Base-by-base conservation (phyloP, 2,329 filamentous ascomycete genomes). In the Chrysoporthe austroafricana region DNA sequence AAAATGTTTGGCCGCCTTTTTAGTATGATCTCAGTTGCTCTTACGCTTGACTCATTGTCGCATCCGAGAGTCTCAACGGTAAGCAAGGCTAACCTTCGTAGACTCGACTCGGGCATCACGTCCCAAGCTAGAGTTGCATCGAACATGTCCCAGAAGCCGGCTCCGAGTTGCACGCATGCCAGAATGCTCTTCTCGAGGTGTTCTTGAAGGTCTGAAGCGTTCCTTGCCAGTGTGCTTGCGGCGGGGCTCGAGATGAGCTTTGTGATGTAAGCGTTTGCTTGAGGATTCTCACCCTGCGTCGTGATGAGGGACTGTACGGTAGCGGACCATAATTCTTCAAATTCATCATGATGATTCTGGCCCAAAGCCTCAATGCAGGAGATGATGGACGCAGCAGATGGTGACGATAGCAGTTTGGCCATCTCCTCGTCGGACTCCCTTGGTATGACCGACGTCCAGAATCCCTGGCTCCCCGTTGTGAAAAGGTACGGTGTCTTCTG, bases 371-470 rank as follows among this genome's bases (percentile, higher is more conserved):
- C 85, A 0, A 97, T 80, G 13, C 89, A 87, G 0, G 89, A 86
- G 8, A 94, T 80, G 0, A 97, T 77, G 62, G 90, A 85, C 1
- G 85, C 78, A 0, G 88, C 86, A 1, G 93, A 94, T 0, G 91
- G 87, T 0, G 92, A 94, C 1, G 85, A 78, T 2, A 94, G 78
- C 18, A 96, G 79, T 1, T 81, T 78, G 0, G 85, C 80, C 16
- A 91, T 80, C 69, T 89, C 81, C 1, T 86, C 79, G 26, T 82
- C 77, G 4, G 91, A 78, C 54, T 91, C 87, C 0, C 72, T 71
- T 1, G 77, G 76, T 2, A 89, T 77, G 18, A 84, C 77, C 0
- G 79, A 73, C 4, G 82, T 77, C 14, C 89, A 77, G 1, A 77
- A 73, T 7, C 73, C 63, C 1, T 74, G 73, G 2, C 72, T 73